A percentile compares a stretch with the other conserved stretches of the same genome.
These are phyloP conservation scores for Moesziomyces parantarcticus DNA, from an alignment of 1,284 basidiomycete genomes.

Conservation along the genomic window DNA sequence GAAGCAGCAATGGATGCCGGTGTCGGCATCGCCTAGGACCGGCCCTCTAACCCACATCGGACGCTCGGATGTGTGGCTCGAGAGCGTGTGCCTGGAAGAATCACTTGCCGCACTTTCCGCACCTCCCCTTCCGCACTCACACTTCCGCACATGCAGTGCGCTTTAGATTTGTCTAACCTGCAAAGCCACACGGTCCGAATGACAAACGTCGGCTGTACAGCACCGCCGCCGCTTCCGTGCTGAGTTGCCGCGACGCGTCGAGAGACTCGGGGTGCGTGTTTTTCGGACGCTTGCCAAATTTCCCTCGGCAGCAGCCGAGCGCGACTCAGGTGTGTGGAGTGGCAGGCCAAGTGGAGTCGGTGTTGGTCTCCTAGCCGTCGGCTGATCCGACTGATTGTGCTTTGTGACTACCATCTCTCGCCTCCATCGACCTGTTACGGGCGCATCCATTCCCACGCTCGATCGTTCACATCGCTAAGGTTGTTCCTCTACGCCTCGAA, in stretches of 20 bases:
- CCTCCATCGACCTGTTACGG: background rate
- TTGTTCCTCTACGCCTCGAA: background rate
- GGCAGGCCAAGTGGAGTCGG: background rate
- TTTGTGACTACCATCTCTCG: conserved; percentile 10
- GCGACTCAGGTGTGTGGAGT: background rate
- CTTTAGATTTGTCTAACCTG: no score
- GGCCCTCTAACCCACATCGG: no score
- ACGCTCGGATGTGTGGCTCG: no score
- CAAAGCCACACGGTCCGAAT: no score
- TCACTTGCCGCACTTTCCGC: no score
- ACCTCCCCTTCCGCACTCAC: no score
- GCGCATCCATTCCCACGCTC: background rate
- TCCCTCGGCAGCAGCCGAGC: background rate
- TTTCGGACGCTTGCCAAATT: background rate
- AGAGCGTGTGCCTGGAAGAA: no score
- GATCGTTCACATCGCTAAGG: background rate
- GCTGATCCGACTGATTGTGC: conserved; percentile 8
- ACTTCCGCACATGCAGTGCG: no score
- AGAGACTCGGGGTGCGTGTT: conserved; percentile 1
- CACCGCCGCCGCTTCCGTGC: conserved; percentile 6
- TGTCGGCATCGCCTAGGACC: no score
- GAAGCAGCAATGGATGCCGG: no score
- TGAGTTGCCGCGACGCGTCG: background rate
- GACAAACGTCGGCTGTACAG: background rate
- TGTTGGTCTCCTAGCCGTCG: conserved; percentile 19